Conservation (phyloP, 2,329 filamentous ascomycete species). For the Ophiocordyceps camponoti-rufipedis region DNA sequence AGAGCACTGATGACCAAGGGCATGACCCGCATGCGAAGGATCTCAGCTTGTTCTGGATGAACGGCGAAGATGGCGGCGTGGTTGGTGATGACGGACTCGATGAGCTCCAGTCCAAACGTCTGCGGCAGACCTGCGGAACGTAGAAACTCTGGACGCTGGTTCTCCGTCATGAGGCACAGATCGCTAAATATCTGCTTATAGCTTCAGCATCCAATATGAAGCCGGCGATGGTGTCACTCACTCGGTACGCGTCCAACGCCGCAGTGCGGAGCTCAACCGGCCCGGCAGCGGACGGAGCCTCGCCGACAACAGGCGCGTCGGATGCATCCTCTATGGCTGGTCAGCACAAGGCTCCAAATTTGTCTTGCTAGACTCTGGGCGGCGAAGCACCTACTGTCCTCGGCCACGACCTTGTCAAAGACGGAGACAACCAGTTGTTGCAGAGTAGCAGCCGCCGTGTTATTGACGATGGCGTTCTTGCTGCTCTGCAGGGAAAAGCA, state of each 20-base stretch:
- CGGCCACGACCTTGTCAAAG: slow-evolving; percentile 74
- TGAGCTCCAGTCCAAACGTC: slow-evolving; percentile 74
- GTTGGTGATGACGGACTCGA: slow-evolving; percentile 77
- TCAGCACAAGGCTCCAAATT: slow-evolving; percentile 3
- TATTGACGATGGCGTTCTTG: slow-evolving; percentile 86
- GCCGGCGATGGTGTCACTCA: slow-evolving; percentile 13
- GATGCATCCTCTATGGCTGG: slow-evolving; percentile 18
- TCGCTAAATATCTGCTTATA: slow-evolving; percentile 61
- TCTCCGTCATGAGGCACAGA: slow-evolving; percentile 72
- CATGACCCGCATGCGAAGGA: slow-evolving; percentile 62
- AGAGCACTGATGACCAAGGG: slow-evolving; percentile 65
- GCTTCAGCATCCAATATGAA: no score
- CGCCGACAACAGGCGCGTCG: slow-evolving; percentile 40
- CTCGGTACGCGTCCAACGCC: slow-evolving; percentile 69
- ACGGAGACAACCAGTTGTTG: slow-evolving; percentile 86
- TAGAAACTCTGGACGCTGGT: slow-evolving; percentile 66
- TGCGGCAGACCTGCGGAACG: slow-evolving; percentile 61
- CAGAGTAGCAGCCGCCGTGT: slow-evolving; percentile 88
- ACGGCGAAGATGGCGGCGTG: slow-evolving; percentile 63
- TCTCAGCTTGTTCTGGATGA: slow-evolving; percentile 65
- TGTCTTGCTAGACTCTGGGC: background rate
- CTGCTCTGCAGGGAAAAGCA: slow-evolving; percentile 82
- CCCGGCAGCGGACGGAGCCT: slow-evolving; percentile 48
- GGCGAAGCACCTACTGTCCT: slow-evolving; percentile 46
- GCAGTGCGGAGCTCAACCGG: slow-evolving; percentile 51